These are phyloP conservation scores for Oropetium thomaeum DNA, from an alignment of 176 grass and related monocot genomes.

Conservation along the genomic window DNA sequence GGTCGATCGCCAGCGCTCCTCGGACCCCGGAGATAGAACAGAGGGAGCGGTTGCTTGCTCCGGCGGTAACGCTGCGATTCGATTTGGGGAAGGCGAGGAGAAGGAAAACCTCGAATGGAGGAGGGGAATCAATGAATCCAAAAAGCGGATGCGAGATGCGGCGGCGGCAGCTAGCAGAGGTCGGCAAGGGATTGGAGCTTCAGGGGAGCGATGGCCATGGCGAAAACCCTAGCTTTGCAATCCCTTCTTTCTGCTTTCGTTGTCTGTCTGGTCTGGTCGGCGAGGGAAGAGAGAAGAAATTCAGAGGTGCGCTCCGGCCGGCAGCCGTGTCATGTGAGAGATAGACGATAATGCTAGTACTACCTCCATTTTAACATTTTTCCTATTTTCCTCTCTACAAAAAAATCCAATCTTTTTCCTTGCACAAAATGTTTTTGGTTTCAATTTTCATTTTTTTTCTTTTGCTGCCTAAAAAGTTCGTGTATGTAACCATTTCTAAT, in stretches of 20 bases:
- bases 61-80: conserved; percentile 20
- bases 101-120: conserved; percentile 34
- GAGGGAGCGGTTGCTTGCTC: conserved; percentile 28
- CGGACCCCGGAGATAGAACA: neutral
- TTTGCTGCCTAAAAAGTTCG: too few relatives aligned
- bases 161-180: neutral
- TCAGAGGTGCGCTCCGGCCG: too few relatives aligned
- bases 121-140: conserved; percentile 23
- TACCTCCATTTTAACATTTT: too few relatives aligned
- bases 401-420: too few relatives aligned
- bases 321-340: too few relatives aligned
- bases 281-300: too few relatives aligned
- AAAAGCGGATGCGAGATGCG: conserved; percentile 34
- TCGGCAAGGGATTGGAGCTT: conserved; percentile 9
- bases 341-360: too few relatives aligned
- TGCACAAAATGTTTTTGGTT: too few relatives aligned
- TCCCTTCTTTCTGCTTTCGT: neutral
- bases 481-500: too few relatives aligned
- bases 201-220: conserved; percentile 40
- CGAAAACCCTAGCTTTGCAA: conserved; percentile 65
- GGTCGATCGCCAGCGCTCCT: conserved; percentile 43
- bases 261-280: too few relatives aligned
- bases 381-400: too few relatives aligned
- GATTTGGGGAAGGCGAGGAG: conserved; percentile 16
- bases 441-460: too few relatives aligned